Evolutionary conservation across 208 protist genomes (phyloP), one percentile per base, ranked within the genome.

Genomic region (Trypanosoma scelopori): DNA sequence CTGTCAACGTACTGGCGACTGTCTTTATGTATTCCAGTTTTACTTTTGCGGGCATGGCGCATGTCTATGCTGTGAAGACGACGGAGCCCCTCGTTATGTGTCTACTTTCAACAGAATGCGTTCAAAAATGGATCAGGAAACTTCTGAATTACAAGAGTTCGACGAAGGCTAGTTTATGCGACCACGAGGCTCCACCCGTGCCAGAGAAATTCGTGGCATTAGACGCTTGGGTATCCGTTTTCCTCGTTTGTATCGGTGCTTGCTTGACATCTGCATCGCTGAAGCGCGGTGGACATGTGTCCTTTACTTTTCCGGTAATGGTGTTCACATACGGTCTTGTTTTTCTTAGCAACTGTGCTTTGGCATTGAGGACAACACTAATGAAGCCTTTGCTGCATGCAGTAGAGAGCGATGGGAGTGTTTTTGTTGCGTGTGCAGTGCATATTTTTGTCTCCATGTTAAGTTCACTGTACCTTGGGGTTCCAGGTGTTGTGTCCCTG

Each of bases 31-130:
- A 51, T 59, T 53, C 15, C 39, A 68, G 62, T 41, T 59, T 68
- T 59, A 59, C 20, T 23, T 52, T 68, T 20, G 5, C 52, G 1
- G 52, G 62, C 5, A 68, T 68, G 49, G 41, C 62, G 23, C 52
- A 68, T 59, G 62, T 51, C 0, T 68, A 68, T 59, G 62, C 62
- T n/a, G 41, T 68, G 3, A 68, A 68, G 27, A 59, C 62, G 22
- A 68, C 62, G 4, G 50, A 68, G 28, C 62, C 62, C 4, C 52
- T 68, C 3, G 18, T 68, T 27, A 68, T 68, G 62, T 68, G 62
- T 16, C 37, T 68, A 27, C 42, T 68, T 55, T 57, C 62, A 28
- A 60, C 42, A 27, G 51, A 68, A 52, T 52, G 35, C 43, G 27
- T 59, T 50, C 62, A 68, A 20, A 57, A 43, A 49, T 28, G 7